Base-by-base conservation (phyloP, 2,329 filamentous ascomycete species). In the Nemania sp. region DNA sequence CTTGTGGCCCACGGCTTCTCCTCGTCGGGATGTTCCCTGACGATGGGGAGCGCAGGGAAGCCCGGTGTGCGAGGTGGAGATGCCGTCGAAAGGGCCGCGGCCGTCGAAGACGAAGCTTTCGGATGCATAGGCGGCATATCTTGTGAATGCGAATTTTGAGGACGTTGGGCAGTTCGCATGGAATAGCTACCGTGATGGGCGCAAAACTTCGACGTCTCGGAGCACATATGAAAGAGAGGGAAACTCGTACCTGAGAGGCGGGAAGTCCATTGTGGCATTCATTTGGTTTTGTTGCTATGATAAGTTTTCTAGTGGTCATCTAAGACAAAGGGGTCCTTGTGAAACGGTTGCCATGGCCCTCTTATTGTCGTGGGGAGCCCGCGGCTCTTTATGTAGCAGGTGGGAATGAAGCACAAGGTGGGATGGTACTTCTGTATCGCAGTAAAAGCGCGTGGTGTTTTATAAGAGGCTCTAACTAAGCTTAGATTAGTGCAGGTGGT, bases 241-340 rank as follows among this genome's bases (percentile, higher is more conserved):
- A 46, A 44, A 45, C 45, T 56, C 65, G 65, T 62, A 68, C 67
- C 67, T 65, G 60, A 67, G 60, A 47, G 64, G 65, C 31, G 57
- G 54, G 30, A 59, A 63, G 31, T 64, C 64, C 67, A 69, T 69
- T 66, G 61, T 68, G 24, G 31, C 39, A 26, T 11, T 23, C 22
- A 12, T 34, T 17, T 26, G 43, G 45, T 59, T 59, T 62, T 34
- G 43, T 51, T 37, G 22, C 3, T 12, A 26, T 48, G 41, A 44
- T 24, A 46, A 54, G 47, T 42, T 43, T 41, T 54, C 33, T 15
- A 17, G 30, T 37, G 34, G 19, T 19, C 44, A 39, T 40, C 44
- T 48, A 45, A 58, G 54, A 46, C 64, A 56, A 61, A 69, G 68
- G 60, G 61, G 57, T 14, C 33, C 11, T 33, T 12, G 23, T 3